Base-by-base conservation (phyloP, 805 yeast genomes). In the Candida chilensis region DNA sequence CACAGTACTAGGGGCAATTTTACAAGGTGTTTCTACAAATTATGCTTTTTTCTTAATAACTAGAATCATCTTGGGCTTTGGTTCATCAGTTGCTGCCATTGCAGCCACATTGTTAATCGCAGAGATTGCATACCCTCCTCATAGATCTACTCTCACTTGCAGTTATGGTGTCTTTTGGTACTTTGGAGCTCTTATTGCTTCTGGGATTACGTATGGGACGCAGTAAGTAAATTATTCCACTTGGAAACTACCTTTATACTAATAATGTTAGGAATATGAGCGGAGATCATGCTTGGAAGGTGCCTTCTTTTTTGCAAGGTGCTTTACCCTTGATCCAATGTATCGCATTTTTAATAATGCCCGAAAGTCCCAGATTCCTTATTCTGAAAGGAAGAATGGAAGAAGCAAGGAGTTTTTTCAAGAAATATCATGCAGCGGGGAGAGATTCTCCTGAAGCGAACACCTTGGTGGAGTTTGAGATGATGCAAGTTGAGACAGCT, bases 291-390 rank as follows among this genome's bases (percentile, higher is more conserved):
- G 30, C 42, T 20, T 46, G 51, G 51, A 37, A 37, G 16, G 40
- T 46, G 24, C 51, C 51, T 2, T 46, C 51, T 0, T 46, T 29
- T 32, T 32, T 46, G 28, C 51, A 46, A 18, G 50, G 39, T 20
- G 35, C 35, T 6, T 27, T 46, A 27, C 50, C 51, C 3, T 14
- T 40, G 3, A 22, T 60, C 17, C 69, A 63, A 41, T 48, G 55
- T 40, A 60, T 40, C 6, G 47, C 62, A 28, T 63, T 62, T 37
- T n/a, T 54, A 45, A 62, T 60, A 57, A 74, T 77, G 69, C 85
- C 86, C 20, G 87, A 78, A 56, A 74, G 83, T 20, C 81, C 86
- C 37, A 60, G 82, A 46, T 78, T 50, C 57, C 64, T 78, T 53
- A 61, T 73, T 37, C 74, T 67, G 49, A 57, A 56, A 37, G 59